These are phyloP conservation scores for Cercospora brassicicola DNA, from an alignment of 2,329 filamentous ascomycete genomes.

Conservation along the genomic window DNA sequence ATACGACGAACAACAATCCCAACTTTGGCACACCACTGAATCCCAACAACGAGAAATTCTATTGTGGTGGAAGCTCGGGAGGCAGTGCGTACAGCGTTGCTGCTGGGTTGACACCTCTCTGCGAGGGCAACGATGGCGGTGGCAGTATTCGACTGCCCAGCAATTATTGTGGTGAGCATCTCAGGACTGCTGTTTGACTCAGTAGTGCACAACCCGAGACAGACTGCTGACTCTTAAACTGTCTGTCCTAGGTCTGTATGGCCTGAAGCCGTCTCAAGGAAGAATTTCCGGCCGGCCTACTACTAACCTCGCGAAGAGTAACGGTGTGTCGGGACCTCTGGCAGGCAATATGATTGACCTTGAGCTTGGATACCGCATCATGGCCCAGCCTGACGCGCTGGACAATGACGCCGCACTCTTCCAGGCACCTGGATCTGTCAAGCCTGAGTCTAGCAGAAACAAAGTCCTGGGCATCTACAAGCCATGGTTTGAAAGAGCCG, in stretches of 20 bases:
- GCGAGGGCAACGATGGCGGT: constrained; percentile 71
- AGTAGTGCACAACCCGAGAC: not conserved
- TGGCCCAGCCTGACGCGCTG: constrained; percentile 69
- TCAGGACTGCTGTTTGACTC: not conserved
- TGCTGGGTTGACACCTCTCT: constrained; percentile 71
- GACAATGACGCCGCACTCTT: constrained; percentile 64
- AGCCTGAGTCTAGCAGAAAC: constrained; percentile 32
- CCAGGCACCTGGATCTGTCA: constrained; percentile 46
- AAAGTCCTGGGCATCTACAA: constrained; percentile 70
- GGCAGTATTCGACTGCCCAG: constrained; percentile 73
- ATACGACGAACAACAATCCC: constrained; percentile 74
- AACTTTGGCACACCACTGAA: constrained; percentile 73
- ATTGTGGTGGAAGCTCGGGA: constrained; percentile 77
- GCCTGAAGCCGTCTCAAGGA: constrained; percentile 75
- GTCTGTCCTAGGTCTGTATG: constrained; percentile 59
- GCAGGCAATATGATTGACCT: constrained; percentile 75
- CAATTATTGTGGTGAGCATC: constrained; percentile 61
- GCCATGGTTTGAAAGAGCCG: constrained; percentile 69
- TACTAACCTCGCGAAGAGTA: constrained; percentile 59
- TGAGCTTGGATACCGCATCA: constrained; percentile 76
- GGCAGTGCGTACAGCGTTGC: constrained; percentile 71
- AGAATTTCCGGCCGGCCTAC: constrained; percentile 63
- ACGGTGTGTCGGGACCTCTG: constrained; percentile 71
- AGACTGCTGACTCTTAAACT: not conserved
- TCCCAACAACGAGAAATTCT: constrained; percentile 74